Percentiles rank a stretch among this genome's conserved stretches.
Evolutionary conservation across 306 rosid species (phyloP).

Genomic region (Vigna nakashimae): DNA sequence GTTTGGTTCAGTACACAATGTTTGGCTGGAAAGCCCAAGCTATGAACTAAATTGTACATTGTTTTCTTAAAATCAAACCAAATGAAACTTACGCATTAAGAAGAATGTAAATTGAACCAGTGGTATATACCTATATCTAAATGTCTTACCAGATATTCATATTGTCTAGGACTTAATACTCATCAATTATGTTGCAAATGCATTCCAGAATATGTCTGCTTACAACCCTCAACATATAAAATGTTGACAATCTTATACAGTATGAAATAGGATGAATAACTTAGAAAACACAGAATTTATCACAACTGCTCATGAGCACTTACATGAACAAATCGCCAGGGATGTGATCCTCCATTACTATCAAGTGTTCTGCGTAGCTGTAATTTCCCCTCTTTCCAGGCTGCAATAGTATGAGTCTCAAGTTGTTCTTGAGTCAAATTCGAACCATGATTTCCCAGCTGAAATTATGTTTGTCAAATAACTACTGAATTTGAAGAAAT

Average conservation of each 20-base stretch:
- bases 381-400: conserved; percentile 85
- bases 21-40: background rate
- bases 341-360: conserved; percentile 58
- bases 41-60: background rate
- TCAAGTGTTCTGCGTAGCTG: conserved; percentile 53
- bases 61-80: background rate
- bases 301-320: conserved; percentile 49
- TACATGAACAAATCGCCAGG: conserved; percentile 66
- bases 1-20: conserved; percentile 13
- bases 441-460: conserved; percentile 87
- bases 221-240: conserved; percentile 37
- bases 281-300: background rate
- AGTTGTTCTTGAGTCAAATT: conserved; percentile 86
- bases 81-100: background rate
- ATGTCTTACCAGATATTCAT: conserved; percentile 33
- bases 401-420: conserved; percentile 85
- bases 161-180: conserved; percentile 22
- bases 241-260: conserved; percentile 30
- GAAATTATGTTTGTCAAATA: conserved; percentile 45
- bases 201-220: conserved; percentile 29
- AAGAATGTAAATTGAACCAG: conserved; percentile 23
- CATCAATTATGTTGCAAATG: conserved; percentile 28
- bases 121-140: conserved; percentile 28
- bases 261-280: conserved; percentile 26
- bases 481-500: conserved; percentile 27